Evolutionary conservation across 2,329 filamentous ascomycete genomes (phyloP).

Genomic region (Pseudocercospora ulei): DNA sequence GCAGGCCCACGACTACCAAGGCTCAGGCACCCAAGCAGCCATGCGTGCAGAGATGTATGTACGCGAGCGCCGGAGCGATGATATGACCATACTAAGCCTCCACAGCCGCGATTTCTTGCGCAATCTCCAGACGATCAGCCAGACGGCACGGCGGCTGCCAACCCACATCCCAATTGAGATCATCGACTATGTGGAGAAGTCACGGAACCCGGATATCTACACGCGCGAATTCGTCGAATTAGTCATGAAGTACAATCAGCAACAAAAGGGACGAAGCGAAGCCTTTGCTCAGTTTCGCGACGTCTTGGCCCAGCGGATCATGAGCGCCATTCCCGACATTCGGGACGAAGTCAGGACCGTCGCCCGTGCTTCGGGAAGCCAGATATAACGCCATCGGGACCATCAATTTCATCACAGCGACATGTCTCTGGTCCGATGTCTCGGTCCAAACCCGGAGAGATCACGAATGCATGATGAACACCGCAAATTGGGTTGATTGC

Average conservation of each 20-base stretch:
- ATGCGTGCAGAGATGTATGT: conserved; percentile 50
- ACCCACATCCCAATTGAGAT: conserved; percentile 53
- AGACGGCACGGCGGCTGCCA: conserved; percentile 42
- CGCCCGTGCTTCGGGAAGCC: conserved; percentile 40
- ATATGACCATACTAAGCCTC: conserved; percentile 12
- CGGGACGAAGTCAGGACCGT: conserved; percentile 45
- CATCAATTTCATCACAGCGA: too few species aligned
- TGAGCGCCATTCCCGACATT: conserved; percentile 50
- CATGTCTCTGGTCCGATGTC: too few species aligned
- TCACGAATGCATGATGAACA: too few species aligned
- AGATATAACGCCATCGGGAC: too few species aligned
- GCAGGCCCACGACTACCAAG: conserved; percentile 52
- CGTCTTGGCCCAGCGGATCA: conserved; percentile 50
- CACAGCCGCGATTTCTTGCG: conserved; percentile 44
- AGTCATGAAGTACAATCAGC: conserved; percentile 53
- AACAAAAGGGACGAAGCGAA: conserved; percentile 51
- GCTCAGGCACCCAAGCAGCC: conserved; percentile 47
- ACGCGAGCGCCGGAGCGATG: not conserved
- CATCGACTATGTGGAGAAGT: conserved; percentile 55
- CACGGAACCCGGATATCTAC: conserved; percentile 58
- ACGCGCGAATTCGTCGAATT: conserved; percentile 57
- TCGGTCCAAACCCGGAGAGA: too few species aligned
- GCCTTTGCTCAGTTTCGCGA: conserved; percentile 52
- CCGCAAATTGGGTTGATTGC: too few species aligned
- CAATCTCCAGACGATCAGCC: conserved; percentile 46